phyloP scores from a whole-genome alignment of 2,329 filamentous ascomycete species.

The Stachybotrys echinatus region DNA sequence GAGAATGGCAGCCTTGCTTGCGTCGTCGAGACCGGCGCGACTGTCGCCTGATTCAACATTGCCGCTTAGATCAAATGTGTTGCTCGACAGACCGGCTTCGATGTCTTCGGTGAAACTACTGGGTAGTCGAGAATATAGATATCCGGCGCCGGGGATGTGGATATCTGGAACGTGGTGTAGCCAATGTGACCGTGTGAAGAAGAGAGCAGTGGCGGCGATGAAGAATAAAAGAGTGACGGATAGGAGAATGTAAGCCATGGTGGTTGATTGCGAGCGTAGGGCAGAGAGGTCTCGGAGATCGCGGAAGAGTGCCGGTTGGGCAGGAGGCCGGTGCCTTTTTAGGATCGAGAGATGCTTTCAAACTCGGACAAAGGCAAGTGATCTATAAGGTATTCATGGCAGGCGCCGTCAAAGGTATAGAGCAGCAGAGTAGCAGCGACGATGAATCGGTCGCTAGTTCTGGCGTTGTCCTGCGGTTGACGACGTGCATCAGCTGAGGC shows the following conservation, averaged over 20 bases:
- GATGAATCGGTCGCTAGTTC: background rate
- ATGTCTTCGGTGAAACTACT: constrained; percentile 76
- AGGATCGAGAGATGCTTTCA: too few species aligned
- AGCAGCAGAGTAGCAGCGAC: background rate
- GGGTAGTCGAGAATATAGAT: constrained; percentile 74
- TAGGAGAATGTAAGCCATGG: constrained; percentile 80
- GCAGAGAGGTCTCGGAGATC: background rate
- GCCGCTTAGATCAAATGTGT: constrained; percentile 73
- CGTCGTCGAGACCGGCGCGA: constrained; percentile 74
- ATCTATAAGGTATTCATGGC: background rate
- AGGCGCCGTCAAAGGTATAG: background rate
- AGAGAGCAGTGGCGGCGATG: constrained; percentile 67
- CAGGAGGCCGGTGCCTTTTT: too few species aligned
- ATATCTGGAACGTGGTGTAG: constrained; percentile 60
- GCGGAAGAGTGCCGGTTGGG: too few species aligned
- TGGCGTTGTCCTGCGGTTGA: background rate
- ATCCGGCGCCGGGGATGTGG: constrained; percentile 46
- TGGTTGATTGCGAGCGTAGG: constrained; percentile 8
- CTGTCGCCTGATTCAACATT: constrained; percentile 78
- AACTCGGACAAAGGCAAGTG: too few species aligned
- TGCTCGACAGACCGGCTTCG: constrained; percentile 78
- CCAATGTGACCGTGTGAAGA: constrained; percentile 78
- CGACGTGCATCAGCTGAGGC: background rate
- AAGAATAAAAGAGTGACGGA: constrained; percentile 67
- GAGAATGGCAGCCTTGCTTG: constrained; percentile 75